Percentiles rank a stretch among this genome's conserved stretches.
Evolutionary conservation across 2,329 filamentous ascomycete species (phyloP).

Genomic region (Fusarium chlamydosporum): DNA sequence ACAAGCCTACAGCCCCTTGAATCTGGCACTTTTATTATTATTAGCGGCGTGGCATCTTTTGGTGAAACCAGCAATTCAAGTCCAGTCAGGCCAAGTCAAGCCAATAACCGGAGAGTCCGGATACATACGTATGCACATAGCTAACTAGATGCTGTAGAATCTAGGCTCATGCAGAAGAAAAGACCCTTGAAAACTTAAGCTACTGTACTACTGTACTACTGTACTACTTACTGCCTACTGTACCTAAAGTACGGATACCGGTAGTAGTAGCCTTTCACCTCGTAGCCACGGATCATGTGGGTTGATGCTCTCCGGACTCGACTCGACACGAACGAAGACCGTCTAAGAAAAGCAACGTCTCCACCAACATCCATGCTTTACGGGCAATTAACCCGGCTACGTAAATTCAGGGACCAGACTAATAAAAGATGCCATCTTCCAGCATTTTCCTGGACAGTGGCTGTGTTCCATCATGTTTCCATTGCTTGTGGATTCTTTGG

Average conservation of each 20-base stretch:
- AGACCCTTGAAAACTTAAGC: conserved; percentile 18
- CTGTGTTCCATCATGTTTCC: conserved; percentile 17
- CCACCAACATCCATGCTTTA: conserved; percentile 30
- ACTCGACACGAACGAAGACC: conserved; percentile 37
- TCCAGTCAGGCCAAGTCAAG: conserved; percentile 1
- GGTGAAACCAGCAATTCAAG: conserved; percentile 39
- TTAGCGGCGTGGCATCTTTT: conserved; percentile 30
- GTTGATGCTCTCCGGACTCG: conserved; percentile 15
- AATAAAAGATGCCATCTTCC: conserved; percentile 21
- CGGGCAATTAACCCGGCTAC: conserved; percentile 12
- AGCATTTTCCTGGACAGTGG: conserved; percentile 4
- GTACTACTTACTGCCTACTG: too few relatives aligned
- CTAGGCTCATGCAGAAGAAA: conserved; percentile 11
- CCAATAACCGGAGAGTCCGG: conserved; percentile 44
- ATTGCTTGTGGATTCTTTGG: conserved; percentile 17
- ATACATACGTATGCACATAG: neutral
- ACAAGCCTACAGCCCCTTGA: conserved; percentile 12
- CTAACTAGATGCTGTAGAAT: conserved; percentile 14
- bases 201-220: too few relatives aligned
- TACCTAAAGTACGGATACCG: too few relatives aligned
- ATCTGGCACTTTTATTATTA: conserved; percentile 14
- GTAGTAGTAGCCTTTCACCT: conserved; percentile 2
- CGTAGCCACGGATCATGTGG: conserved; percentile 30
- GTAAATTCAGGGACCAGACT: conserved; percentile 38
- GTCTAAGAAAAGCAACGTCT: conserved; percentile 28